Evolutionary conservation across 805 yeast genomes (phyloP).

Genomic region (Metschnikowia baotianmanensis): DNA sequence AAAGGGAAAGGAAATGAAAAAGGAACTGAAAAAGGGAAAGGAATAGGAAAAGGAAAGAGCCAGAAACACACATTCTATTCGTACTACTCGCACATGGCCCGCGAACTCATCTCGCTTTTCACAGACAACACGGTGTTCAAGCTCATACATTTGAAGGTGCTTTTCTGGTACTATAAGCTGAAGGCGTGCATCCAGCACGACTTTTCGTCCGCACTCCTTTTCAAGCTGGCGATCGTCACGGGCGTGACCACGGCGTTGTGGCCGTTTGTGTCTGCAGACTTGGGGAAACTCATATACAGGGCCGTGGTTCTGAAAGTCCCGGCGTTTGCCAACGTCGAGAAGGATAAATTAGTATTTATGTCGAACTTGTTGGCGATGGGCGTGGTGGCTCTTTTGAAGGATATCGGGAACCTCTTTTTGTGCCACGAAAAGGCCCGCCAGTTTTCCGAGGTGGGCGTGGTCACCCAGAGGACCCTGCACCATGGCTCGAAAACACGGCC

Average conservation of each 20-base stretch:
- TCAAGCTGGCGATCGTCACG: conserved; percentile 26
- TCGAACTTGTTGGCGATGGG: conserved; percentile 34
- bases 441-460: conserved; percentile 25
- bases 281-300: conserved; percentile 26
- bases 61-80: too few species aligned
- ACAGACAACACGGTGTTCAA: conserved; percentile 5
- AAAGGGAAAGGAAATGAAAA: too few species aligned
- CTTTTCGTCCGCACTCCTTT: conserved; percentile 27
- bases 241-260: conserved; percentile 35
- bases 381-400: conserved; percentile 35
- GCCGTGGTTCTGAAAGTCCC: conserved; percentile 14
- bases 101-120: conserved; percentile 1
- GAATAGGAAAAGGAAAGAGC: too few species aligned
- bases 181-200: conserved; percentile 36
- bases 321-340: conserved; percentile 7
- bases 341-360: conserved; percentile 24
- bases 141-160: conserved; percentile 11
- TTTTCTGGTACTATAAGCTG: conserved; percentile 22
- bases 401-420: conserved; percentile 29
- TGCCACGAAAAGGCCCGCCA: conserved; percentile 30
- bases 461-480: conserved; percentile 8
- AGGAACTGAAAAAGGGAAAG: too few species aligned
- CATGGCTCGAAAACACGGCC: not conserved
- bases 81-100: not conserved
- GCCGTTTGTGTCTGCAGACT: conserved; percentile 38